Base-by-base conservation (phyloP, 2,329 filamentous ascomycete species). In the Fusarium cicatricum region DNA sequence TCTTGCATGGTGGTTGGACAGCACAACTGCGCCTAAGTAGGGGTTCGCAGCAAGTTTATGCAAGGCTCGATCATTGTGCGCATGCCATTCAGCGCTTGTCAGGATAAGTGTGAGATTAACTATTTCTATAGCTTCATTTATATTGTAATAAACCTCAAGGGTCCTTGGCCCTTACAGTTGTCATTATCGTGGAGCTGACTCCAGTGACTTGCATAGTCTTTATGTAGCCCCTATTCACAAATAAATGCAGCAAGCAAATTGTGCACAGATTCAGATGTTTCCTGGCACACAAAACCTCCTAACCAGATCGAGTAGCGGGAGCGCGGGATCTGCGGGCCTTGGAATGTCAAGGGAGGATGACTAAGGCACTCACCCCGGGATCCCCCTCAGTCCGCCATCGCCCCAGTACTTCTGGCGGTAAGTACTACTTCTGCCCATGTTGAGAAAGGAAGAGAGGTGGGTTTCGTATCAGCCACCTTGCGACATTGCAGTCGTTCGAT, bases 331-430 rank as follows among this genome's bases (percentile, higher is more conserved):
- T 42, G 51, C 47, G 44, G 55, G 43, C 29, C 45, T 45, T 57
- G 55, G 60, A 63, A 63, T 64, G 55, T 43, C 37, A 45, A 60
- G 28, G 29, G 34, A 26, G 14, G 55, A 63, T 63, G 60, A 63
- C 60, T 63, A 64, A 63, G 47, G 21, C 15, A n/a, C 46, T 21
- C 41, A 31, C 12, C 44, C 44, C 44, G 50, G 52, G 58, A 43
- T 34, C 52, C 60, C 60, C 50, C 44, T 7, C 21, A 21, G 34
- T 34, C 44, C 9, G 17, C 19, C 29, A 45, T 46, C 44, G 33
- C 42, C 42, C 56, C 38, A 45, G 52, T 41, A 45, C 48, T 42
- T 51, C 55, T 44, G 33, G 26, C 37, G 36, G 47, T 40, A 43
- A 57, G 60, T 53, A 55, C n/a, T n/a, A n/a, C n/a, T n/a, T n/a